Evolutionary conservation across 2,329 filamentous ascomycete genomes (phyloP), one percentile per base, ranked within the genome.

Genomic region (Colletotrichum lentis): DNA sequence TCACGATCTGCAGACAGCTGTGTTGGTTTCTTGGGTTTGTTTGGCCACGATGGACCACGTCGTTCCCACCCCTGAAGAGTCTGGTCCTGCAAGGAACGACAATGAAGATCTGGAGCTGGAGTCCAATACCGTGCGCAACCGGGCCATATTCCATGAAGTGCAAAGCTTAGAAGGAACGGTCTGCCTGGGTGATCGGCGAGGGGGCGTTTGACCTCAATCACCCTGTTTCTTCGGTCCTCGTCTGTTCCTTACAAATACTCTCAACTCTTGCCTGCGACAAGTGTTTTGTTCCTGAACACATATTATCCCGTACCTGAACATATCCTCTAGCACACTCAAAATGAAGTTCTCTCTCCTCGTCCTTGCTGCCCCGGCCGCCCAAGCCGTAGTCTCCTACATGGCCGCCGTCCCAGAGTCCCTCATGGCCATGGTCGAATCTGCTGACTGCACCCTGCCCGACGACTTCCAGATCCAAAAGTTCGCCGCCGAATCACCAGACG

Each of bases 381-480:
- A 62, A 37, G 70, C 70, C 27, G 59, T 52, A 41, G 69, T 69
- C 43, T 64, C 62, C 20, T 73, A 73, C 65, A 70, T 71, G 63
- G 60, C 69, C 12, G 24, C 70, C 4, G 62, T 73, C n/a, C 70
- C 70, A 22, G 71, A 65, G 35, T 14, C 60, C 20, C 44, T 73
- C 24, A 61, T 63, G 55, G 44, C 68, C 27, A 56, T 62, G 59
- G 62, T 73, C 12, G 66, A 68, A 11, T 58, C 67, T 18, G 64
- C 73, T 20, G 65, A 70, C 59, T 83, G 81, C 71, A 72, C 73
- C 37, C 73, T 82, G 4, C 82, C 82, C 4, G 70, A 74, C 35
- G 70, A 75, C 35, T 85, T 78, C 68, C 75, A 75, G 44, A 72
- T 85, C 69, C 70, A 74, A 24, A 70, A 80, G 67, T 82, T 85